A percentile compares a stretch with the other conserved stretches of the same genome.
Conservation (phyloP, 208 protist species). For the Herpetomonas samuelpessoai region DNA sequence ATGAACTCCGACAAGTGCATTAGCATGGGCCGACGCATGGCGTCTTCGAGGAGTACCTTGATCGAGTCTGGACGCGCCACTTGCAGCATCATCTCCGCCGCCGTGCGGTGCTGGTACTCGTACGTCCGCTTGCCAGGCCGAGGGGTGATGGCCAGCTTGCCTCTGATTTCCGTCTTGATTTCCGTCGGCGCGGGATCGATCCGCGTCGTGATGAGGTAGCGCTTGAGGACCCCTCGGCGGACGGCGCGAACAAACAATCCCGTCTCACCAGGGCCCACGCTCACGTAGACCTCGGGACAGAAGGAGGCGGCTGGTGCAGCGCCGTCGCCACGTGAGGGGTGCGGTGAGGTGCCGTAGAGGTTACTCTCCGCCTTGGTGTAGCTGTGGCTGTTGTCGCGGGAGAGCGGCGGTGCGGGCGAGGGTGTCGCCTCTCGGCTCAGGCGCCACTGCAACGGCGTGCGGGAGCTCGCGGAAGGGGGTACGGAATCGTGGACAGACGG, state of each 20-base stretch:
- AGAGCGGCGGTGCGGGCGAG: no score
- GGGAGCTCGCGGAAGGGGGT: no score
- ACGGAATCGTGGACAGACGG: no score
- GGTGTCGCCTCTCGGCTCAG: no score
- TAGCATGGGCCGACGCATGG: not conserved
- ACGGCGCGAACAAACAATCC: not conserved
- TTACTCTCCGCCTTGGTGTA: not conserved
- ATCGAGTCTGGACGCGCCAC: not conserved
- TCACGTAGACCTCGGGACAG: not conserved
- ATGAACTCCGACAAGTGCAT: not conserved
- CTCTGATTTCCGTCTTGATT: not conserved
- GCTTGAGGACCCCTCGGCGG: not conserved
- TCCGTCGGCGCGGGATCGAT: not conserved
- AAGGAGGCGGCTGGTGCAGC: not conserved
- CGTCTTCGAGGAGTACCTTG: not conserved
- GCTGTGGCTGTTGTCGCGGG: no score
- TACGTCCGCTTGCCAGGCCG: no score
- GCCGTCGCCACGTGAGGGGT: not conserved
- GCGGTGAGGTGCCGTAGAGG: no score
- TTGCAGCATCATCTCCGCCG: not conserved
- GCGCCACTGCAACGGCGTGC: no score
- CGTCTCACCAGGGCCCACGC: not conserved
- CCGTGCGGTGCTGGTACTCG: not conserved
- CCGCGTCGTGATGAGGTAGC: not conserved
- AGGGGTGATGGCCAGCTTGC: not conserved